Percentiles rank a stretch among this genome's conserved stretches.
These are phyloP conservation scores for Lentinula lateritia DNA, from an alignment of 768 basidiomycete species.

Conservation along the genomic window DNA sequence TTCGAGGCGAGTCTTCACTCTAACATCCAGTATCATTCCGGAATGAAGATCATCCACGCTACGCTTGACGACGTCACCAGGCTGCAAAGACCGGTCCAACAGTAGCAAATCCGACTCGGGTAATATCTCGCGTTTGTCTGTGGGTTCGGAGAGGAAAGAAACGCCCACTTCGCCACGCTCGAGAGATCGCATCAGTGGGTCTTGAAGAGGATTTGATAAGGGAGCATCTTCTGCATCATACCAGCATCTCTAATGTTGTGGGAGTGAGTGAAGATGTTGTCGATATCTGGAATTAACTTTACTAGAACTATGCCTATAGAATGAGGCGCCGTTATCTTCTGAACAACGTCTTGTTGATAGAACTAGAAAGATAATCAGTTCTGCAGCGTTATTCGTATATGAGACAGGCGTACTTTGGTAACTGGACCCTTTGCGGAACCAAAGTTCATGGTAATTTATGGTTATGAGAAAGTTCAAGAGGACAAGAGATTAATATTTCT, in stretches of 20 bases:
- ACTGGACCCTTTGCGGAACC: not conserved
- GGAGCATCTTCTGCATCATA: slow-evolving; percentile 76
- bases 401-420: not conserved
- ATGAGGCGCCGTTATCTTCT: slow-evolving; percentile 32
- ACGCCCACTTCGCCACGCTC: slow-evolving; percentile 79
- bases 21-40: slow-evolving; percentile 64
- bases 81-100: slow-evolving; percentile 70
- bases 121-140: slow-evolving; percentile 59
- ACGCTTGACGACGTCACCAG: slow-evolving; percentile 80
- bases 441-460: not conserved
- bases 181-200: slow-evolving; percentile 75
- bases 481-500: not conserved
- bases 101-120: slow-evolving; percentile 63
- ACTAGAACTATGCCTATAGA: slow-evolving; percentile 66
- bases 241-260: slow-evolving; percentile 68
- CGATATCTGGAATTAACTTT: slow-evolving; percentile 11
- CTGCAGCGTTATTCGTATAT: not conserved
- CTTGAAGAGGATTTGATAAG: slow-evolving; percentile 31
- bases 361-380: slow-evolving; percentile 33
- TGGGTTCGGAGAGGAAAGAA: slow-evolving; percentile 48
- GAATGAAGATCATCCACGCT: slow-evolving; percentile 68
- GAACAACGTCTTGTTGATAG: slow-evolving; percentile 66
- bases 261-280: not conserved
- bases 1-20: slow-evolving; percentile 60
- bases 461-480: not conserved